Conservation (phyloP, 768 basidiomycete species). For the Russula lepida region DNA sequence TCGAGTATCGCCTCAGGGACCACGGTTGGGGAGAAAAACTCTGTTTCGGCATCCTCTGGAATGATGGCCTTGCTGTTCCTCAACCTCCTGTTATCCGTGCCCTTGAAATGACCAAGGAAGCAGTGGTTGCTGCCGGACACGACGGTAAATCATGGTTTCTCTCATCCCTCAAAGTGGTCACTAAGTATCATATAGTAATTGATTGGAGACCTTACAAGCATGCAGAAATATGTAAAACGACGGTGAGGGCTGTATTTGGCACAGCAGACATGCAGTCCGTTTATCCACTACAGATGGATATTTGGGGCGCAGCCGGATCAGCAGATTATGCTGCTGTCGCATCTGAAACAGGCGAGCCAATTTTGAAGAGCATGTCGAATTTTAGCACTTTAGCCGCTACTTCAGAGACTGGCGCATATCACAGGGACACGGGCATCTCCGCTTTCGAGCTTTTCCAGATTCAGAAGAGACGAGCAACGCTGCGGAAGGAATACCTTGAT, state of each 20-base stretch:
- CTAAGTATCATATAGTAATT: constrained; percentile 25
- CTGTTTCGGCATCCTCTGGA: constrained; percentile 31
- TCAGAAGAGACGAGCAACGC: constrained; percentile 33
- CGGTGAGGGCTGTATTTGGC: constrained; percentile 16
- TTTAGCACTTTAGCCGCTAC: neutral
- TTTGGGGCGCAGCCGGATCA: constrained; percentile 17
- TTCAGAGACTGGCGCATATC: neutral
- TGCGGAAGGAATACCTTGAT: constrained; percentile 40
- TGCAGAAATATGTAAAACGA: constrained; percentile 26
- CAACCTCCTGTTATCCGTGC: constrained; percentile 47
- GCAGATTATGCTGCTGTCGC: constrained; percentile 7
- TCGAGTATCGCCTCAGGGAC: constrained; percentile 49
- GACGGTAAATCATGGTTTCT: constrained; percentile 28
- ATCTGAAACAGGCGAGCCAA: constrained; percentile 17
- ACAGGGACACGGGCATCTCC: constrained; percentile 4
- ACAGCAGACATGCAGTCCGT: neutral
- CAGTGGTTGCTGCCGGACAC: constrained; percentile 43
- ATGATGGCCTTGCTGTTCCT: constrained; percentile 40
- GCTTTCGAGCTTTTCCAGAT: constrained; percentile 38
- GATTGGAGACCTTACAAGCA: constrained; percentile 29
- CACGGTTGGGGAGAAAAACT: constrained; percentile 43
- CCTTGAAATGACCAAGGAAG: constrained; percentile 37
- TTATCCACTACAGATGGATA: constrained; percentile 4
- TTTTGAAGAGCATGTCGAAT: constrained; percentile 15
- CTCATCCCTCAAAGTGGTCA: neutral